Percentiles rank a stretch among this genome's conserved stretches.
Evolutionary conservation across 2,329 filamentous ascomycete species (phyloP).

Genomic region (Beauveria scarabaeidicola): DNA sequence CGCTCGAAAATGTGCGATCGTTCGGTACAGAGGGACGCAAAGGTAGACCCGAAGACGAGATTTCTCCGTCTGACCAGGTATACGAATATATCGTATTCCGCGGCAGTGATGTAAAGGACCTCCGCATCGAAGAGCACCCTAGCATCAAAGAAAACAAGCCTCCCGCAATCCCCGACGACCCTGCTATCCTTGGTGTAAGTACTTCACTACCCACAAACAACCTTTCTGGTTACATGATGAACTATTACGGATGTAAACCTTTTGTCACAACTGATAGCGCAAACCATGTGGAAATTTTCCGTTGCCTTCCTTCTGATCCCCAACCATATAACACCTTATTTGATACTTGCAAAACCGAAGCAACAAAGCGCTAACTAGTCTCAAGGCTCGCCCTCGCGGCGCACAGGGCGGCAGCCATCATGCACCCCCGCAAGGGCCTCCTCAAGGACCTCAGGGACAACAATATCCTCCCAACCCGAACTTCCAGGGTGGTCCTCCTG

Average conservation of each 20-base stretch:
- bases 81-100: conserved; percentile 99
- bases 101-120: conserved; percentile 95
- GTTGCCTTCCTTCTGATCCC: conserved; percentile 99
- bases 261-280: conserved; percentile 79
- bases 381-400: conserved; percentile 32
- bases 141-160: conserved; percentile 66
- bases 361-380: not conserved
- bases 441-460: conserved; percentile 26
- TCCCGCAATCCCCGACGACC: conserved; percentile 80
- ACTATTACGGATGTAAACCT: conserved; percentile 94
- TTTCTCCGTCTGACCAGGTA: conserved; percentile 73
- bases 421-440: conserved; percentile 15
- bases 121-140: conserved; percentile 81
- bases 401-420: conserved; percentile 25
- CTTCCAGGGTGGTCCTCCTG: conserved; percentile 41
- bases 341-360: conserved; percentile 6
- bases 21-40: conserved; percentile 90
- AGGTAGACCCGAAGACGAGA: conserved; percentile 69
- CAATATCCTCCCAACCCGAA: conserved; percentile 41
- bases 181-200: conserved; percentile 96
- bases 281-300: conserved; percentile 94
- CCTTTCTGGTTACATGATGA: conserved; percentile 61
- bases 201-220: not conserved
- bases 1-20: conserved; percentile 90
- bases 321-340: conserved; percentile 9